Percentiles rank a stretch among this genome's conserved stretches.
phyloP scores from a whole-genome alignment of 129 eudicot species.

The Flaveria linearis region DNA sequence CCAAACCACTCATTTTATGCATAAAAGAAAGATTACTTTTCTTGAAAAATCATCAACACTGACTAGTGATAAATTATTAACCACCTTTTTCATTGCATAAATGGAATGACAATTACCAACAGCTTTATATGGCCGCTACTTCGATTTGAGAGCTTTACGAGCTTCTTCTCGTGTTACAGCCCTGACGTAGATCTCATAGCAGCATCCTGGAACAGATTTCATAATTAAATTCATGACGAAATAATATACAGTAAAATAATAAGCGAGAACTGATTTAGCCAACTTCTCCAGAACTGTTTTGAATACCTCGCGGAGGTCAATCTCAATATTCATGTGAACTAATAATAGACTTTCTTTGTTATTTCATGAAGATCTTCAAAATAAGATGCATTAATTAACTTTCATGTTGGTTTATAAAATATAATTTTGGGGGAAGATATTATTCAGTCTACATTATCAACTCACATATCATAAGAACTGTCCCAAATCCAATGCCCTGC shows the following conservation, averaged over 20 bases:
- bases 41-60: slow-evolving; percentile 4
- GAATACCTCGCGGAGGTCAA: background rate
- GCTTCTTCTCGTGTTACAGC: slow-evolving; percentile 68
- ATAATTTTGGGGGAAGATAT: background rate
- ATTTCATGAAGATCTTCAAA: background rate
- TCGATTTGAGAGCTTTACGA: slow-evolving; percentile 44
- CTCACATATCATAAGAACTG: background rate
- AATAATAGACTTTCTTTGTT: background rate
- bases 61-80: slow-evolving; percentile 28
- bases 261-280: background rate
- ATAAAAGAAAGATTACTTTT: slow-evolving; percentile 3
- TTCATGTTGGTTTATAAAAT: background rate
- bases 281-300: background rate
- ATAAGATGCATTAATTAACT: background rate
- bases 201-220: slow-evolving; percentile 51
- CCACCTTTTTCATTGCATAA: slow-evolving; percentile 20
- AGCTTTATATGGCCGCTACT: slow-evolving; percentile 14
- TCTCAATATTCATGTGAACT: background rate
- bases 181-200: slow-evolving; percentile 70
- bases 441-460: background rate
- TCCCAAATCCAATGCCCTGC: background rate
- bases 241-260: background rate
- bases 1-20: slow-evolving; percentile 23
- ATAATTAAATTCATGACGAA: background rate
- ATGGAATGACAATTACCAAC: slow-evolving; percentile 14